A percentile compares a stretch with the other conserved stretches of the same genome.
These are phyloP conservation scores for Brachypodium distachyon DNA, from an alignment of 202 grass and related monocot genomes.

Conservation along the genomic window DNA sequence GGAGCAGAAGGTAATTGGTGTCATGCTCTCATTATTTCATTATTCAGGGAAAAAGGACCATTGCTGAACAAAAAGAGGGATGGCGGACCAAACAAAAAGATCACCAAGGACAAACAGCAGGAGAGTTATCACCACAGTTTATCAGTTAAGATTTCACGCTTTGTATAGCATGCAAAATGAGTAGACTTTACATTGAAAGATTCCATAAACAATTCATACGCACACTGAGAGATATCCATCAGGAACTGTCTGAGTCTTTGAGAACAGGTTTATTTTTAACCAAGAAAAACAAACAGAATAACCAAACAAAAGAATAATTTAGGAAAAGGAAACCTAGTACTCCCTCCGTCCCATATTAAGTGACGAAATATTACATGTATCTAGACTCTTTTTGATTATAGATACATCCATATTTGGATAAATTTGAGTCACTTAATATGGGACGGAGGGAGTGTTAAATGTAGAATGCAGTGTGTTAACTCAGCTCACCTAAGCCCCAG, in stretches of 20 bases:
- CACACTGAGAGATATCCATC: neutral
- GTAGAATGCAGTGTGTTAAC: neutral
- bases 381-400: too few relatives aligned
- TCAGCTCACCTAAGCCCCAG: slow-evolving; percentile 86
- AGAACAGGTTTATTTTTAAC: neutral
- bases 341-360: too few relatives aligned
- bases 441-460: neutral
- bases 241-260: neutral
- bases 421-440: too few relatives aligned
- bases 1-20: neutral
- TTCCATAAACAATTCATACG: neutral
- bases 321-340: neutral
- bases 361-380: too few relatives aligned
- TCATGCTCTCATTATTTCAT: slow-evolving; percentile 7
- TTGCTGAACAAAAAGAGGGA: neutral
- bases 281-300: slow-evolving; percentile 8
- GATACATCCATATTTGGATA: too few relatives aligned
- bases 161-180: slow-evolving; percentile 13
- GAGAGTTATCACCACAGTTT: neutral
- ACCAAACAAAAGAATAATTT: neutral
- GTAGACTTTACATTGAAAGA: neutral
- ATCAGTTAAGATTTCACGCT: neutral
- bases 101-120: neutral
- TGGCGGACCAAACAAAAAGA: neutral
- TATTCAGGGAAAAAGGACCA: neutral